Percentiles rank a stretch among this genome's conserved stretches.
Conservation (phyloP, 169 alveolate species). For the Eimeria praecox region DNA sequence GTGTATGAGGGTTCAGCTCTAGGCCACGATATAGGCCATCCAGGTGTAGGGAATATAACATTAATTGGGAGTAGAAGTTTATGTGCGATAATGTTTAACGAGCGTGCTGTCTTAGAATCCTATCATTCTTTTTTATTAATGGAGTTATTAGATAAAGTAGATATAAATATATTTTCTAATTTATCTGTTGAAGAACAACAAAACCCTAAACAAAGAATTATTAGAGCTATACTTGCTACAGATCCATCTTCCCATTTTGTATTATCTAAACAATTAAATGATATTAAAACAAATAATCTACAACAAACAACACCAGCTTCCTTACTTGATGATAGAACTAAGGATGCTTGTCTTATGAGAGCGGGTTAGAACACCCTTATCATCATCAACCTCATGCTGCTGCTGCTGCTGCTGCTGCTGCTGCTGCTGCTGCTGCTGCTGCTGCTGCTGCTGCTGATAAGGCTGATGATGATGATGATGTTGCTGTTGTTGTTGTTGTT, state of each 20-base stretch:
- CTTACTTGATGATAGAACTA: slow-evolving; percentile 4
- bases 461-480: too few relatives aligned
- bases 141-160: slow-evolving; percentile 5
- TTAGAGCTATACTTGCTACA: slow-evolving; percentile 52
- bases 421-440: neutral
- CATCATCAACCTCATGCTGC: neutral
- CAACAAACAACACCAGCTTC: slow-evolving; percentile 45
- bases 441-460: too few relatives aligned
- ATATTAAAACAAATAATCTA: neutral
- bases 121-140: slow-evolving; percentile 89
- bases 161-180: neutral
- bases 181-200: slow-evolving; percentile 29
- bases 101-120: slow-evolving; percentile 94
- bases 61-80: slow-evolving; percentile 88
- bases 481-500: too few relatives aligned
- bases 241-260: slow-evolving; percentile 12
- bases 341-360: slow-evolving; percentile 76
- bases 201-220: slow-evolving; percentile 35
- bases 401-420: neutral
- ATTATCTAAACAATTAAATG: slow-evolving; percentile 3
- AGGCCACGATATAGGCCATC: slow-evolving; percentile 97
- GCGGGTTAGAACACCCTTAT: slow-evolving; percentile 21
- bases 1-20: slow-evolving; percentile 87
- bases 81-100: slow-evolving; percentile 94
- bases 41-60: slow-evolving; percentile 92